Base-by-base conservation (phyloP, 2,329 filamentous ascomycete species). In the Chaetomium sp. region DNA sequence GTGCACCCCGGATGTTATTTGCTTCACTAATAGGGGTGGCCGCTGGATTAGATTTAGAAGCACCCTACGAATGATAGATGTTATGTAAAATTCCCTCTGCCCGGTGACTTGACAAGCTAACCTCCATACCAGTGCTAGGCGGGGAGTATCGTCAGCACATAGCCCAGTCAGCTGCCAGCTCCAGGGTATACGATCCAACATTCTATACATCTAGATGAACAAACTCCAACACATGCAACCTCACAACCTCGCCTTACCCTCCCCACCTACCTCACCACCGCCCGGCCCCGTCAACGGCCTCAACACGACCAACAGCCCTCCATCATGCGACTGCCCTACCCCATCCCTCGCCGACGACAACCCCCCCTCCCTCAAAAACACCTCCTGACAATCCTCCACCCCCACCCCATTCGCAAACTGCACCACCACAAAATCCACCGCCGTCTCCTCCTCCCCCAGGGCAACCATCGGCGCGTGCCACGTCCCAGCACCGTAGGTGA, bases 401-500 rank as follows among this genome's bases (percentile, higher is more conserved):
- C 79, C 85, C 13, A 95, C 89, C 2, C 91, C 93, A 76, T 96
- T 98, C 38, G 88, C 88, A 79, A 91, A 95, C 79, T 98, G 94
- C 70, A 91, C 85, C 1, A 98, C 94, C 5, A 96, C 85, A 76
- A 97, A 98, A 74, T 95, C 92, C 56, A 97, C 81, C 23, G 87
- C 82, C 29, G 80, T 78, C 1, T 78, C 81, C 2, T 72, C 63
- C 2, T 74, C 68, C 0, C 93, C 93, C 57, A 98, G 77, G 19
- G 92, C 93, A 16, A 93, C 90, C 94, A 99, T 98, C 0, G 95
- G 95, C 67, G 94, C 93, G 80, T 99, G 95, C 86, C 94, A 99
- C 61, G 93, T 97, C 5, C 92, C 95, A 1, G 91, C 88, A 1
- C 86, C 92, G 76, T 98, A 99, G 2, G 93, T 97, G 16, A 99